phyloP scores from a whole-genome alignment of 495 filamentous ascomycete species.

The Xylaria nigripes region DNA sequence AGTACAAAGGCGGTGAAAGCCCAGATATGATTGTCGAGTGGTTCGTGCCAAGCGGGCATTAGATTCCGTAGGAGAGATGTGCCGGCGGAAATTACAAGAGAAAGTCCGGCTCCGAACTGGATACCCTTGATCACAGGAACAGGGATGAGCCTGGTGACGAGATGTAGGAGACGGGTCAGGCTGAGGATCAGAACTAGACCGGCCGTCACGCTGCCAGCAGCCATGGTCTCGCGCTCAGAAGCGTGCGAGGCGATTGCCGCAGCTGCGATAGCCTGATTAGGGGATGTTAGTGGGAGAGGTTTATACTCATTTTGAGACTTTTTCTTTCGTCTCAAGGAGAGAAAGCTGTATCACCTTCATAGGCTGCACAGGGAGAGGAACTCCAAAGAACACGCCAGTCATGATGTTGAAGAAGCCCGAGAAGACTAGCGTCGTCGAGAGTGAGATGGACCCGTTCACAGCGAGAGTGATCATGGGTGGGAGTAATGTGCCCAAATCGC shows the following conservation, averaged over 20 bases:
- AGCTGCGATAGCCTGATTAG: constrained; percentile 75
- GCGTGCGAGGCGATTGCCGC: constrained; percentile 66
- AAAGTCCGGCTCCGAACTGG: constrained; percentile 82
- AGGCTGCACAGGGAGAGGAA: constrained; percentile 79
- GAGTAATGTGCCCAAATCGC: constrained; percentile 85
- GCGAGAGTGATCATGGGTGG: constrained; percentile 81
- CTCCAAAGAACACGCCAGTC: constrained; percentile 73
- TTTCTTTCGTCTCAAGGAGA: neutral
- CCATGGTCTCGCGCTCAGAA: constrained; percentile 58
- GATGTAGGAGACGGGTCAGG: constrained; percentile 61
- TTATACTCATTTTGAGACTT: neutral
- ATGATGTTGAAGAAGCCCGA: constrained; percentile 77
- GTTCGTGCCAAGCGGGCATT: constrained; percentile 40
- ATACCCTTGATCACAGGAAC: constrained; percentile 87
- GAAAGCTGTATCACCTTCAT: constrained; percentile 49
- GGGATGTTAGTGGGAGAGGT: constrained; percentile 13
- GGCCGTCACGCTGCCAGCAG: constrained; percentile 71
- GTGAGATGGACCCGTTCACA: constrained; percentile 62
- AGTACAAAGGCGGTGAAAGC: constrained; percentile 59
- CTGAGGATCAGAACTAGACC: constrained; percentile 65
- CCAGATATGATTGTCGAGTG: constrained; percentile 69
- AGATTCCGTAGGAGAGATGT: constrained; percentile 51
- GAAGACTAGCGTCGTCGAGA: constrained; percentile 79
- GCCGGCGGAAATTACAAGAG: constrained; percentile 68
- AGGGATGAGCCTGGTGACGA: constrained; percentile 64